Base-by-base conservation (phyloP, 83 land plant species). In the Larix sibirica region DNA sequence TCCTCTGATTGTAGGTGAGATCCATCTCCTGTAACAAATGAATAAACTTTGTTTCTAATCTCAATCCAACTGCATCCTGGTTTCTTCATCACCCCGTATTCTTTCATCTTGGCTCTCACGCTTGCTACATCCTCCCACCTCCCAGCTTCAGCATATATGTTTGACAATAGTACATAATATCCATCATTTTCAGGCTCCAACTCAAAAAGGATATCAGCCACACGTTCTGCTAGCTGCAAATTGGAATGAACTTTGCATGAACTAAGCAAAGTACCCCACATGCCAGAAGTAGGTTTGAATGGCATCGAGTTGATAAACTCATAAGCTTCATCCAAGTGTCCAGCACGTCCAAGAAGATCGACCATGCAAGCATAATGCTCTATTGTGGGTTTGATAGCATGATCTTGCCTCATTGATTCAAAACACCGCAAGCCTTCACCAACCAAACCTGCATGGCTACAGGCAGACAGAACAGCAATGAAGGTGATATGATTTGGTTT, bases 361-460 rank as follows among this genome's bases (percentile, higher is more conserved):
- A 74, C 77, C 77, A 74, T 74, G 47, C 77, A 74, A 33, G 77
- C 31, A 74, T 74, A 74, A 36, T 74, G 77, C 40, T 74, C 77
- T 40, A 74, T 36, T 74, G 20, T 74, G 31, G 77, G 44, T 28
- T 6, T 36, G 77, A 74, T 74, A 18, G 20, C 17, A 74, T 28
- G 16, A 40, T 31, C 47, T 28, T 18, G 20, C 9, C 20, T 23
- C 81, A 79, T 54, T 16, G 81, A 79, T n/a, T 23, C 24, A 44
- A 79, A 79, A 23, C 2, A 47, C 17, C 13, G 18, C 24, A 16
- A 44, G 24, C 81, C 81, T 79, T 79, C 75, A 18, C 0, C 28
- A 16, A 79, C n/a, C 74, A 79, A 23, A 54, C 65, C 60, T 5
- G 63, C 81, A 79, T 79, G 81, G 31, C 81, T 79, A 23, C 81